Evolutionary conservation across 2,329 filamentous ascomycete species (phyloP), one percentile per base, ranked within the genome.

Genomic region (Cladophialophora immunda): DNA sequence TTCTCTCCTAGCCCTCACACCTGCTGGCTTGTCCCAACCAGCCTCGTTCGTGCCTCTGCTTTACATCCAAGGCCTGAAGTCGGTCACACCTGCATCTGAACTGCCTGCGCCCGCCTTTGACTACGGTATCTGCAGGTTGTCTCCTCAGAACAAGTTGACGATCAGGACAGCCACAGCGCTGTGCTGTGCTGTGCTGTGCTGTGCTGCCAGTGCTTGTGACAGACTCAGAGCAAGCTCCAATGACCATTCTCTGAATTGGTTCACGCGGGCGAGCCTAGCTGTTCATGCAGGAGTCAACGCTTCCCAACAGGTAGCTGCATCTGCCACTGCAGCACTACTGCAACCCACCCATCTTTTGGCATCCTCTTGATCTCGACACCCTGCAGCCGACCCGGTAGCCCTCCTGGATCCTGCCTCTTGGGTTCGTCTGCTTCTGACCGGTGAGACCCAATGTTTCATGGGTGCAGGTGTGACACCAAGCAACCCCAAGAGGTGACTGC

Each of bases 271-370:
- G 38, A 19, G 41, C 34, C 52, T 52, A 59, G 50, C 61, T 54
- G 68, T 69, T 70, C 65, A 68, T 66, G 64, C 63, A 68, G 66
- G 66, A 66, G 66, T 68, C 47, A 38, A 41, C 59, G 41, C 56
- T 58, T 38, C 41, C 41, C n/a, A 34, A 53, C 27, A 50, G 22
- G 50, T 38, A 58, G 59, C 68, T 65, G 68, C 65, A 68, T 60
- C 55, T 52, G 52, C 50, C 47, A 41, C 27, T 60, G 66, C 65
- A 58, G 58, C 58, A 57, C 69, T 71, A 69, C 69, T 68, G 69
- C 65, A 71, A 27, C 57, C 62, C 32, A 38, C 58, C 55, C 59
- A 64, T 64, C 62, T 61, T 52, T 17, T 56, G 30, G 57, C 36
- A 47, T 45, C 17, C 41, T 34, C 47, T 52, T 15, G 30, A 50